Evolutionary conservation across 1,284 basidiomycete genomes (phyloP).

Genomic region (Porogramme epimiltina): DNA sequence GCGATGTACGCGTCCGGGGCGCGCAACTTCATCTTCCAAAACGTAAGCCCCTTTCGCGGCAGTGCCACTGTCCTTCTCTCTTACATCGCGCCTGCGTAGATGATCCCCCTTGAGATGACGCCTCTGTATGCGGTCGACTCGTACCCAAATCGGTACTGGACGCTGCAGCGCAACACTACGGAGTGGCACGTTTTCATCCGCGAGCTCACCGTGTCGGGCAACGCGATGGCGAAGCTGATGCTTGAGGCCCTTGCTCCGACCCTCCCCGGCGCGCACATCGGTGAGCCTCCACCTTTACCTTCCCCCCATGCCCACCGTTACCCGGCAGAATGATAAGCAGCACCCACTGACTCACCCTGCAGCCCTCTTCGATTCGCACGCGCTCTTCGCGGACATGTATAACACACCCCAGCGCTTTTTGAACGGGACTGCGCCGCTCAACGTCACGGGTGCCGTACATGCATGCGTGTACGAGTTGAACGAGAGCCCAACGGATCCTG

Average conservation of each 20-base stretch:
- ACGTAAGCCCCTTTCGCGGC: conserved; percentile 34
- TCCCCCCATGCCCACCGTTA: no score
- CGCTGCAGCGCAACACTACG: conserved; percentile 37
- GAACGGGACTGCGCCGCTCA: conserved; percentile 60
- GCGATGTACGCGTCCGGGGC: conserved; percentile 41
- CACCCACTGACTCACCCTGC: not conserved
- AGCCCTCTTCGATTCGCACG: conserved; percentile 57
- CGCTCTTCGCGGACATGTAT: conserved; percentile 56
- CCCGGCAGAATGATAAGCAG: no score
- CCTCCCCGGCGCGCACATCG: conserved; percentile 39
- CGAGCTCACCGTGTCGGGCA: conserved; percentile 37
- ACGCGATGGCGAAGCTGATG: conserved; percentile 37
- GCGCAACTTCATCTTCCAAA: conserved; percentile 47
- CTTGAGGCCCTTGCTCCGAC: conserved; percentile 32
- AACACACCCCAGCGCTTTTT: conserved; percentile 48
- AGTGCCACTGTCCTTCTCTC: not conserved
- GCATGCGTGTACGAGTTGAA: conserved; percentile 46
- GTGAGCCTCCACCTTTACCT: conserved; percentile 22
- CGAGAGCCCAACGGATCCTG: conserved; percentile 32
- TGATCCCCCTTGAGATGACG: conserved; percentile 35
- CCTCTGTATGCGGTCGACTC: conserved; percentile 37
- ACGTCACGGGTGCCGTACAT: conserved; percentile 50
- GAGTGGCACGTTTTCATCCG: conserved; percentile 42
- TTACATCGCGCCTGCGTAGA: conserved; percentile 21
- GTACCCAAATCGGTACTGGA: conserved; percentile 40